phyloP scores from a whole-genome alignment of 108 stramenopile species.

The Skeletonema marinoi region DNA sequence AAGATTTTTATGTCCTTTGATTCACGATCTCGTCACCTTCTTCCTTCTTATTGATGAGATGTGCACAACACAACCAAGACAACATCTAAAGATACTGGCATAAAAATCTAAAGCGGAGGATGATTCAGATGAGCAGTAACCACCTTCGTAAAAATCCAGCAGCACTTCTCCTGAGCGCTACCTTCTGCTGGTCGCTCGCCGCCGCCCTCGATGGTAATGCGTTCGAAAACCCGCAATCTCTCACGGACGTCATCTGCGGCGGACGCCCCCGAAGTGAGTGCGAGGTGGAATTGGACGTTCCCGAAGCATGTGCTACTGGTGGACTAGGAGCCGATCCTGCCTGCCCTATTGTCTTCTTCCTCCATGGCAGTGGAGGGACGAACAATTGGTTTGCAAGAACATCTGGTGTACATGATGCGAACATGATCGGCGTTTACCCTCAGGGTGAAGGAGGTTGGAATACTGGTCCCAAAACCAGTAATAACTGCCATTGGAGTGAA shows the following conservation, averaged over 20 bases:
- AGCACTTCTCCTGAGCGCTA: background rate
- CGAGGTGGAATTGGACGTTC: conserved; percentile 13
- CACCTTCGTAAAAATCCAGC: background rate
- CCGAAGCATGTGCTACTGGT: conserved; percentile 4
- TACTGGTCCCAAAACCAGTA: conserved; percentile 2
- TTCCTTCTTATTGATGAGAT: too few relatives aligned
- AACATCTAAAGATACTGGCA: too few relatives aligned
- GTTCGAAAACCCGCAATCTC: background rate
- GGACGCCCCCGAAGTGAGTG: background rate
- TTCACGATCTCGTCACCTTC: too few relatives aligned
- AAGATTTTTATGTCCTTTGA: too few relatives aligned
- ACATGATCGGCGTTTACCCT: conserved; percentile 2
- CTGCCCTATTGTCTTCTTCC: conserved; percentile 9
- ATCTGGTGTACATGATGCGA: conserved; percentile 7
- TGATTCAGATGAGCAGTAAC: background rate
- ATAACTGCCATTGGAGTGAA: conserved; percentile 9
- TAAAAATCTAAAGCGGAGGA: too few relatives aligned
- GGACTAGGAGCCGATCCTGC: background rate
- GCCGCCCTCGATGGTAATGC: background rate
- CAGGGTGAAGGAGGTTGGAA: conserved; percentile 17
- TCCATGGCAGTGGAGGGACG: conserved; percentile 10
- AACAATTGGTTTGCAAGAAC: conserved; percentile 5
- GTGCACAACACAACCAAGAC: too few relatives aligned
- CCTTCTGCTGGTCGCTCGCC: background rate
- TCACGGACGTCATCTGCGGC: background rate